Conservation (phyloP, 108 stramenopile species). For the Cyclotella kingstonii region DNA sequence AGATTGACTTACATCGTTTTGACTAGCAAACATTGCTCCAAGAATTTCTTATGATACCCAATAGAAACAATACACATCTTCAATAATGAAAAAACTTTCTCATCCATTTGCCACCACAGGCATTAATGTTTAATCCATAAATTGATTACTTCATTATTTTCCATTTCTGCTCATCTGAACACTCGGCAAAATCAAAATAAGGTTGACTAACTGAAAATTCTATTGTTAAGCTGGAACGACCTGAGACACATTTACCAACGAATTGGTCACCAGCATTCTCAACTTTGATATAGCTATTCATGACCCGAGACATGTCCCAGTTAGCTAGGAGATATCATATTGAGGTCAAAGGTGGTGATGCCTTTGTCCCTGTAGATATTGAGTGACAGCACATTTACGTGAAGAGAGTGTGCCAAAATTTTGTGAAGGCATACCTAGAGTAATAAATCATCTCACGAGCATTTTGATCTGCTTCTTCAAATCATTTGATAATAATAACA, state of each 20-base stretch:
- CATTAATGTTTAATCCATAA: slow-evolving; percentile 7
- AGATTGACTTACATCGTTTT: too few relatives aligned
- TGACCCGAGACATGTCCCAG: slow-evolving; percentile 25
- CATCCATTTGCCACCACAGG: background rate
- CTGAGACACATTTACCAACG: slow-evolving; percentile 17
- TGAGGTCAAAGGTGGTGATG: slow-evolving; percentile 16
- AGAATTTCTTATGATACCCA: too few relatives aligned
- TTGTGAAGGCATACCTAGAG: slow-evolving; percentile 1
- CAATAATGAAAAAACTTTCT: slow-evolving; percentile 3
- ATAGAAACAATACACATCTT: slow-evolving; percentile 6
- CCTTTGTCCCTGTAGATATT: slow-evolving; percentile 8
- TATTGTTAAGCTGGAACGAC: background rate
- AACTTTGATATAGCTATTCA: slow-evolving; percentile 13
- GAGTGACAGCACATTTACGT: slow-evolving; percentile 27
- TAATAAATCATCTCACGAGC: too few relatives aligned
- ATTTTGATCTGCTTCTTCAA: too few relatives aligned
- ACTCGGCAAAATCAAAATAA: slow-evolving; percentile 16
- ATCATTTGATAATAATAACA: too few relatives aligned
- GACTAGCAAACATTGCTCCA: too few relatives aligned
- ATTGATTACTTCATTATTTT: background rate
- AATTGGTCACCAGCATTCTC: slow-evolving; percentile 31
- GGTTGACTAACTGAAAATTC: slow-evolving; percentile 12
- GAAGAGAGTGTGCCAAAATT: slow-evolving; percentile 30
- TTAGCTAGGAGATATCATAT: slow-evolving; percentile 22
- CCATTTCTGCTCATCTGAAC: background rate